These are phyloP conservation scores for Phyllosticta citrichinensis DNA, from an alignment of 2,329 filamentous ascomycete species.

Conservation along the genomic window DNA sequence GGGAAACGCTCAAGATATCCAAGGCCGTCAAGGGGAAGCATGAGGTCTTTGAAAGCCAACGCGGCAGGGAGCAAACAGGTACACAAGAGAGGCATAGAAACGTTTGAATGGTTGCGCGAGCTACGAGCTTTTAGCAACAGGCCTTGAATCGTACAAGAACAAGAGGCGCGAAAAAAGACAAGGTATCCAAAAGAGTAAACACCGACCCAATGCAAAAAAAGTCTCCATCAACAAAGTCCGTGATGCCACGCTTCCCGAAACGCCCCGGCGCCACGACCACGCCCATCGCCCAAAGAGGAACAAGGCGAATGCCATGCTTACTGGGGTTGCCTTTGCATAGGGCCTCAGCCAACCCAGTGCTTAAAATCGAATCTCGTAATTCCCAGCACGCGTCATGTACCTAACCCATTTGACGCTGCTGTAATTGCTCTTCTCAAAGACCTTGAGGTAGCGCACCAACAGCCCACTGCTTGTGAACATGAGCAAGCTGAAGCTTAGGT, in stretches of 20 bases:
- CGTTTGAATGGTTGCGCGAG: too few relatives aligned
- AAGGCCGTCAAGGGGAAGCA: too few relatives aligned
- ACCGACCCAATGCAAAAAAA: constrained; percentile 9
- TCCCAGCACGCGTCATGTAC: constrained; percentile 96
- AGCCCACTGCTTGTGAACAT: constrained; percentile 98
- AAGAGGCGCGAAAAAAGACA: neutral
- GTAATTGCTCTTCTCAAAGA: constrained; percentile 99
- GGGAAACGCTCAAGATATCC: too few relatives aligned
- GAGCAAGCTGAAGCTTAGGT: constrained; percentile 80
- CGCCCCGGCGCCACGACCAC: neutral
- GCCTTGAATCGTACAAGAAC: neutral
- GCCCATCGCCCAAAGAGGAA: neutral
- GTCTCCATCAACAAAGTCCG: neutral
- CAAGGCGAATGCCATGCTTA: neutral
- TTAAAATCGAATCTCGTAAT: constrained; percentile 84
- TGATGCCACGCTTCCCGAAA: neutral
- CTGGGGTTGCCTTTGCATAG: neutral
- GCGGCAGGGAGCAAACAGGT: too few relatives aligned
- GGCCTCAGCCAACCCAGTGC: neutral
- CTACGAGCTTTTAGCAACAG: neutral
- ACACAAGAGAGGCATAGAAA: too few relatives aligned
- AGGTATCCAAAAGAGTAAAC: neutral
- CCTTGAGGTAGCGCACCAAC: constrained; percentile 88
- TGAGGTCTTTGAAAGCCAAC: too few relatives aligned
- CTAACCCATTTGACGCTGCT: constrained; percentile 98